A percentile compares a stretch with the other conserved stretches of the same genome.
phyloP scores from a whole-genome alignment of 345 rosid genomes.

The Camelina sativa region DNA sequence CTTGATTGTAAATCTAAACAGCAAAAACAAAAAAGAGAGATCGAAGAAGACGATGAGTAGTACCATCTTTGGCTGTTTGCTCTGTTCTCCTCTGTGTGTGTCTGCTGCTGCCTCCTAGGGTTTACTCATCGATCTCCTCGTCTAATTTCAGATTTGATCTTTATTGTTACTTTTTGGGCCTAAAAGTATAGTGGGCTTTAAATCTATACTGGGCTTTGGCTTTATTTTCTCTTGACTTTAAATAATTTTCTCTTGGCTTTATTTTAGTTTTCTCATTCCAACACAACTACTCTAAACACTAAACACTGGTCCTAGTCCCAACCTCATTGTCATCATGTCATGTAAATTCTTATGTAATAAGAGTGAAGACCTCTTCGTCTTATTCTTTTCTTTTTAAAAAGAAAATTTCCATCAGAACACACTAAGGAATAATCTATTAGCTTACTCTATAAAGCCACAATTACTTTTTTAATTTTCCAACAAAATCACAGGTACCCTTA shows the following conservation, averaged over 20 bases:
- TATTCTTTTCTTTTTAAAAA: too few species aligned
- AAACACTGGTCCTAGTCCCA: too few species aligned
- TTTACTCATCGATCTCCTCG: background rate
- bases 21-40: background rate
- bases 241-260: too few species aligned
- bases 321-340: too few species aligned
- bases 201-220: background rate
- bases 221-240: background rate
- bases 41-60: background rate
- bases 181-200: background rate
- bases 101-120: background rate
- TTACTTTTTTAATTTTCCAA: background rate
- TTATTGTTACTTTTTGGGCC: background rate
- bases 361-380: too few species aligned
- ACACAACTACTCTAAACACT: too few species aligned
- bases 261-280: too few species aligned
- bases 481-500: background rate
- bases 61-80: background rate
- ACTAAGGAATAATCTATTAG: too few species aligned
- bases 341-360: too few species aligned
- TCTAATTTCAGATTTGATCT: background rate
- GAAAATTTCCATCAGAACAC: too few species aligned
- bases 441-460: background rate
- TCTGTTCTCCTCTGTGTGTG: background rate
- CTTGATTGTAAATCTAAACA: background rate